phyloP scores from a whole-genome alignment of 2,329 filamentous ascomycete species.

The Aspergillus sergii region DNA sequence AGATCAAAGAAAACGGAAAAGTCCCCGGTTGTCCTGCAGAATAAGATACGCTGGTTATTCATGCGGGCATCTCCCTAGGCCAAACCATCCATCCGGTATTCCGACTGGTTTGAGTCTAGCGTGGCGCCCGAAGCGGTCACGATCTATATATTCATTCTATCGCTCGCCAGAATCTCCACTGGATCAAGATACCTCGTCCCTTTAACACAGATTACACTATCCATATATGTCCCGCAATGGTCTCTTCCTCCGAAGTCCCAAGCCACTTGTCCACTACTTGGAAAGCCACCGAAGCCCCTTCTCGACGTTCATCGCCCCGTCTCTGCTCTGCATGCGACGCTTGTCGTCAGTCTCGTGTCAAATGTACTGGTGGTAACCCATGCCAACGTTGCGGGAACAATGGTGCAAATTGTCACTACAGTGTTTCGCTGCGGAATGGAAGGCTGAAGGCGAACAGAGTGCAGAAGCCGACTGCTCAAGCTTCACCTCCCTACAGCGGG shows the following conservation, averaged over 20 bases:
- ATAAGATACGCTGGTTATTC: neutral
- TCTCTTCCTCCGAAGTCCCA: neutral
- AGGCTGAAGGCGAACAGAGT: conserved; percentile 4
- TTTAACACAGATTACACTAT: neutral
- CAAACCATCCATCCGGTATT: neutral
- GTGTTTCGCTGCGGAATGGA: conserved; percentile 5
- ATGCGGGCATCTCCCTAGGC: neutral
- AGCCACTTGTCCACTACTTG: neutral
- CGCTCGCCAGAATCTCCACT: neutral
- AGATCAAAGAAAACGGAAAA: neutral
- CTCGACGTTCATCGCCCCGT: conserved; percentile 1
- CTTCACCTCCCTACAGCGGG: neutral
- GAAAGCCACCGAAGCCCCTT: neutral
- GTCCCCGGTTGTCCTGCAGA: neutral
- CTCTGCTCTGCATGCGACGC: conserved; percentile 4
- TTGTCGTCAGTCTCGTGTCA: conserved; percentile 8
- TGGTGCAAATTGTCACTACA: conserved; percentile 6
- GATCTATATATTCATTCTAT: neutral
- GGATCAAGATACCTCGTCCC: too few species aligned
- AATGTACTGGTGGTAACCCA: conserved; percentile 4
- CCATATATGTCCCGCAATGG: neutral
- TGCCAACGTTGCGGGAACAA: conserved; percentile 5
- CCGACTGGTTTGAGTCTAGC: neutral
- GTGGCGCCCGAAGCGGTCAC: neutral
- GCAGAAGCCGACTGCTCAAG: neutral